These are phyloP conservation scores for Fraxinus dipetala DNA, from an alignment of 305 asterid species.

Conservation along the genomic window DNA sequence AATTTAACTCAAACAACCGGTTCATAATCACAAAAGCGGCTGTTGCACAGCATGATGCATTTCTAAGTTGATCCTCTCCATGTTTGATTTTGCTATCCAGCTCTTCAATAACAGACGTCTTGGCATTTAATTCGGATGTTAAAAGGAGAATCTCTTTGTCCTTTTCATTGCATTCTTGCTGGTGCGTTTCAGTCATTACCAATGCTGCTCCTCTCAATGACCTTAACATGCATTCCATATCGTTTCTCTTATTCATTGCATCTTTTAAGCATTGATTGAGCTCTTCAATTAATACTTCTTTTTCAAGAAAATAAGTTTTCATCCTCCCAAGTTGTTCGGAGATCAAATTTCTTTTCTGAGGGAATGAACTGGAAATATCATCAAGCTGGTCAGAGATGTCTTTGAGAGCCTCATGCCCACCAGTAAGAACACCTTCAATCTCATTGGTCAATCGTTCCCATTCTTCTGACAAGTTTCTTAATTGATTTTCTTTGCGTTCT, in stretches of 20 bases:
- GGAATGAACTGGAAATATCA: slow-evolving; percentile 49
- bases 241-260: slow-evolving; percentile 59
- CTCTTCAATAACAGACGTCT: slow-evolving; percentile 41
- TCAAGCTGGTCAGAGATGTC: slow-evolving; percentile 63
- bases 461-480: slow-evolving; percentile 45
- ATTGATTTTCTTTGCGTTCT: slow-evolving; percentile 53
- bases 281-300: slow-evolving; percentile 62
- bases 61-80: slow-evolving; percentile 55
- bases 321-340: slow-evolving; percentile 65
- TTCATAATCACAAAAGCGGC: slow-evolving; percentile 73
- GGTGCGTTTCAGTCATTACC: slow-evolving; percentile 82
- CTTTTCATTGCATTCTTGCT: slow-evolving; percentile 70
- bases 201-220: slow-evolving; percentile 93
- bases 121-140: slow-evolving; percentile 47
- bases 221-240: slow-evolving; percentile 87
- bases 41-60: slow-evolving; percentile 68
- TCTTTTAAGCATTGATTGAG: slow-evolving; percentile 70
- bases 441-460: slow-evolving; percentile 56
- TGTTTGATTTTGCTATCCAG: slow-evolving; percentile 48
- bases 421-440: slow-evolving; percentile 61
- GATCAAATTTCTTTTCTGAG: slow-evolving; percentile 52
- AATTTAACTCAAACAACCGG: slow-evolving; percentile 66
- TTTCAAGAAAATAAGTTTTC: slow-evolving; percentile 55
- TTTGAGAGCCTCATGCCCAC: slow-evolving; percentile 65
- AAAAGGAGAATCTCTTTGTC: slow-evolving; percentile 55